Evolutionary conservation across 2,329 filamentous ascomycete species (phyloP), one percentile per base, ranked within the genome.

Genomic region (Stagonosporopsis cucurbitacearum): DNA sequence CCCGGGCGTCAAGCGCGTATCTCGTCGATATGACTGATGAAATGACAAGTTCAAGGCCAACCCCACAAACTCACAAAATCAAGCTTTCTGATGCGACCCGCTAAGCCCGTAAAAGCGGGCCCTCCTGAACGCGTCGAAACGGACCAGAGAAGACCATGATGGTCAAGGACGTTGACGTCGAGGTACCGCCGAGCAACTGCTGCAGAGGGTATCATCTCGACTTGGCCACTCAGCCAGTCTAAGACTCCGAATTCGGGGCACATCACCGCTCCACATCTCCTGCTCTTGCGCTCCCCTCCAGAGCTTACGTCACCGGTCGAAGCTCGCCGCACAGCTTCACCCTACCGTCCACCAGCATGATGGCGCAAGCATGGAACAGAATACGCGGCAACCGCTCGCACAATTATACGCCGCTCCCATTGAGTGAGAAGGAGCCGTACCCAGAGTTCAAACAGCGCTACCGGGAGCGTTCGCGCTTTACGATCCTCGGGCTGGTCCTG

Each of bases 311-410:
- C 53, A 55, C 47, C 30, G 36, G 32, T 26, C 15, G 19, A 19
- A 45, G 49, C 40, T 17, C 13, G 30, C 28, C 8, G 20, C n/a
- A 23, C 11, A n/a, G 33, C 26, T 35, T 45, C 28, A 13, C 26
- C 26, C 22, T 37, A 6, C 6, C 39, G n/a, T 40, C 30, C 17
- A 43, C 20, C 47, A 51, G 37, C 33, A 66, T 60, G 51, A 72
- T 73, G 64, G 48, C 64, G 30, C 58, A 54, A 23, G 54, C 65
- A n/a, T 75, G 68, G 71, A 67, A 69, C 41, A 65, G 70, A 44
- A 56, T 71, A 54, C 66, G 66, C 42, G 67, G 63, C 23, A 46
- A 32, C 12, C 67, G 64, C 45, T 41, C 62, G 11, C 67, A 64
- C 50, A 56, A 59, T 1, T 75, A 75, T 42, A 49, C 59, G 8